Evolutionary conservation across 169 alveolate genomes (phyloP), one percentile per base, ranked within the genome.

Genomic region (Eimeria acervulina): DNA sequence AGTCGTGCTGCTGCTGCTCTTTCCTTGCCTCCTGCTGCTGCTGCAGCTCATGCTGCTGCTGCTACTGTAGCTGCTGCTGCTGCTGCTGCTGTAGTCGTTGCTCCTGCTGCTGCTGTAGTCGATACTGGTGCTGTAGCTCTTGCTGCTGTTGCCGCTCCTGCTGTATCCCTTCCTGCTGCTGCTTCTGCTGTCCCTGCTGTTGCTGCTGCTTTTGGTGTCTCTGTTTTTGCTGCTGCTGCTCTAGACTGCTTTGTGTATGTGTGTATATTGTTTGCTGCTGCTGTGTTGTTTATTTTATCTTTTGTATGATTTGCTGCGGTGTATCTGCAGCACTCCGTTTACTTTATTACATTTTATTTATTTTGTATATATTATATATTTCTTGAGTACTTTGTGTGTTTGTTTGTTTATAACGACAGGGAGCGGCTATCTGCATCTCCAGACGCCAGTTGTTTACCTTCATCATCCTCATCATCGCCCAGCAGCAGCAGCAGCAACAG

Each of bases 91-190:
- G 55, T 47, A 7, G 55, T 47, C 19, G 5, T 38, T 36, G 44
- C 23, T n/a, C 13, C 40, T 66, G 76, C 21, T 66, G 76, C 76
- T 66, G 76, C 76, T 66, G 36, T 10, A 66, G 15, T 5, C 55
- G 55, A n/a, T 47, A 12, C 55, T 47, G 55, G 19, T 47, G 55
- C 33, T 6, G n/a, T 63, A 17, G 33, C 74, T 28, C 33, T 28
- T 63, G 3, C 74, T 7, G 74, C 33, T 28, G 74, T 63, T 28
- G 74, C 5, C 21, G 33, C 38, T 63, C 31, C 28, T 28, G 74
- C 36, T 63, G 74, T n/a, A n/a, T n/a, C n/a, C n/a, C n/a, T n/a
- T n/a, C n/a, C 74, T 63, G 74, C 74, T 61, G 74, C 10, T 63
- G 74, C 74, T 21, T 12, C 33, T 63, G 74, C 5, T 63, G 74